Conservation (phyloP, 495 filamentous ascomycete genomes). For the Lasiosphaeria hispida region DNA sequence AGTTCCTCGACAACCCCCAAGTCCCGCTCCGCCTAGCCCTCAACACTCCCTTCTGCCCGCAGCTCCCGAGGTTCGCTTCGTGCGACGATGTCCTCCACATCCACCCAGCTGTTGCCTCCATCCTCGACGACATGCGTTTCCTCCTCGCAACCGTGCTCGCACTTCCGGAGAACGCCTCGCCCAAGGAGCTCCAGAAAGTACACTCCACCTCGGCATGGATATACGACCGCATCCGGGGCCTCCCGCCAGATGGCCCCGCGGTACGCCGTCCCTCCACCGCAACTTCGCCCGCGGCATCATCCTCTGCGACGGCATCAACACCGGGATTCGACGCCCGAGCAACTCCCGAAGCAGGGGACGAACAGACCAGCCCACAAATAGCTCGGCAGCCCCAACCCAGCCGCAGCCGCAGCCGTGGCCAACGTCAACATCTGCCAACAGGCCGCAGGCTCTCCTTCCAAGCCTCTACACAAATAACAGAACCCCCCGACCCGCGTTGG, state of each 20-base stretch:
- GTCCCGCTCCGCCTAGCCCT: slow-evolving; percentile 32
- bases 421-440: not conserved
- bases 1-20: slow-evolving; percentile 29
- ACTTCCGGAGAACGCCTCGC: slow-evolving; percentile 27
- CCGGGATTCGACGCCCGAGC: not conserved
- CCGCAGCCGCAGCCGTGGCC: slow-evolving; percentile 4
- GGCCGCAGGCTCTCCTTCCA: not conserved
- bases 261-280: slow-evolving; percentile 6
- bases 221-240: slow-evolving; percentile 27
- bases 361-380: not conserved
- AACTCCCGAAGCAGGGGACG: slow-evolving; percentile 4
- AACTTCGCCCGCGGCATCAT: slow-evolving; percentile 11
- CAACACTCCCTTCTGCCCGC: slow-evolving; percentile 36
- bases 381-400: slow-evolving; percentile 3
- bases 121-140: slow-evolving; percentile 42
- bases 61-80: slow-evolving; percentile 26
- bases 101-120: slow-evolving; percentile 31
- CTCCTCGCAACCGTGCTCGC: slow-evolving; percentile 30
- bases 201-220: slow-evolving; percentile 35
- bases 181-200: slow-evolving; percentile 33
- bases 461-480: not conserved
- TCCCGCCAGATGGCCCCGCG: slow-evolving; percentile 24
- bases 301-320: slow-evolving; percentile 1
- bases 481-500: not conserved
- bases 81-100: slow-evolving; percentile 31